Conservation (phyloP, 345 rosid species). For the Salix viminalis region DNA sequence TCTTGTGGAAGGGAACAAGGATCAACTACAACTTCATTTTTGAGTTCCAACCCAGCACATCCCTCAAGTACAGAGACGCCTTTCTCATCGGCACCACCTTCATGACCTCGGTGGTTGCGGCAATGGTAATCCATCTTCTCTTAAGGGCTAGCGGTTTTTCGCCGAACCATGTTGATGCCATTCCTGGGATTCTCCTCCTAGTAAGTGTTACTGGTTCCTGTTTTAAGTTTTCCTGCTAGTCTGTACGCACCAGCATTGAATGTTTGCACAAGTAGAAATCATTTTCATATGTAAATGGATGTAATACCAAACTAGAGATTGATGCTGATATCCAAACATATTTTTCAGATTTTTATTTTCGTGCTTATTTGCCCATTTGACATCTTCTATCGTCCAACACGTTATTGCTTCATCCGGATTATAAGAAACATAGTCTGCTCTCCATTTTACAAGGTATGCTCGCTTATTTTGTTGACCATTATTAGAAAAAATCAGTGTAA, state of each 20-base stretch:
- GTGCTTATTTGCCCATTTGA: conserved; percentile 72
- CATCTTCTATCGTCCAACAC: conserved; percentile 73
- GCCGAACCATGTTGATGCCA: conserved; percentile 56
- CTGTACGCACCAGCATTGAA: not conserved
- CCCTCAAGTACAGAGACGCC: conserved; percentile 82
- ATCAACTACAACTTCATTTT: conserved; percentile 85
- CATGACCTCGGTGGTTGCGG: conserved; percentile 80
- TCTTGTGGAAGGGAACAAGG: conserved; percentile 77
- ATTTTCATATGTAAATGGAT: not conserved
- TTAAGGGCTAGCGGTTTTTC: conserved; percentile 56
- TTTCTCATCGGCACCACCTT: conserved; percentile 83
- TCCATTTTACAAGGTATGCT: conserved; percentile 72
- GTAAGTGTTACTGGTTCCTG: conserved; percentile 25
- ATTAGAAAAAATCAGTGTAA: not conserved
- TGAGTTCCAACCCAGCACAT: conserved; percentile 66
- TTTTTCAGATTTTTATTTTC: conserved; percentile 52
- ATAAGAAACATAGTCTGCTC: conserved; percentile 78
- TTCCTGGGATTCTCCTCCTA: conserved; percentile 78
- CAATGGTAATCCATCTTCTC: conserved; percentile 82
- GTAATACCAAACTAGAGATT: not conserved
- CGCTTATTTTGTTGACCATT: not conserved
- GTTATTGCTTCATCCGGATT: conserved; percentile 72
- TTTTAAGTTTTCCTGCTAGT: not conserved
- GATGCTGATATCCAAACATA: not conserved
- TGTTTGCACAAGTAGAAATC: not conserved